A percentile compares a stretch with the other conserved stretches of the same genome.
Evolutionary conservation across 208 protist genomes (phyloP).

Genomic region (Leishmania major): DNA sequence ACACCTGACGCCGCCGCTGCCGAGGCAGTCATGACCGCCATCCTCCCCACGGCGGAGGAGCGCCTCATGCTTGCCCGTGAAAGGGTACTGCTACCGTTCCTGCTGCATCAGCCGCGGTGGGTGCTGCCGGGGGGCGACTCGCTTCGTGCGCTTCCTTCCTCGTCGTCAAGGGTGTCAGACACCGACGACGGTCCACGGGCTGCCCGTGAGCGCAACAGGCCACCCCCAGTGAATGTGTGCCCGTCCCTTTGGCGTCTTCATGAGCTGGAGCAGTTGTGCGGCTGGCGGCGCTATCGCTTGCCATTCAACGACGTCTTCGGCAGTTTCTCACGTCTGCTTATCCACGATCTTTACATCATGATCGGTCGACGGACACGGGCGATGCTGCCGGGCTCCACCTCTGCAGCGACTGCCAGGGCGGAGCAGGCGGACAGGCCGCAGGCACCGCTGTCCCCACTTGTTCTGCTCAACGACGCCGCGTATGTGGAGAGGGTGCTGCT

Average conservation of each 20-base stretch:
- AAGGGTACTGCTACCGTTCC: constrained; percentile 45
- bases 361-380: constrained; percentile 15
- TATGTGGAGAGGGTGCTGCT: constrained; percentile 55
- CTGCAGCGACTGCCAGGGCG: neutral
- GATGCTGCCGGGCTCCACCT: neutral
- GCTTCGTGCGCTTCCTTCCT: neutral
- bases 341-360: constrained; percentile 18
- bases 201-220: neutral
- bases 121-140: neutral
- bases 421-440: too few species aligned
- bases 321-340: constrained; percentile 30
- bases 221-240: neutral
- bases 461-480: constrained; percentile 43
- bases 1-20: neutral
- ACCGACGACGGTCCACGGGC: neutral
- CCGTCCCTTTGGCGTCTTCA: constrained; percentile 36
- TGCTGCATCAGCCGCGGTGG: constrained; percentile 27
- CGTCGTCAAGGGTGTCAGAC: neutral
- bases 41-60: constrained; percentile 15
- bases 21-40: neutral
- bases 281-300: constrained; percentile 23
- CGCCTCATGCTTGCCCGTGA: constrained; percentile 36
- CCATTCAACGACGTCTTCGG: constrained; percentile 23
- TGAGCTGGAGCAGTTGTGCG: constrained; percentile 34
- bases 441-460: constrained; percentile 21